These are phyloP conservation scores for Aspergillaceae sp. DNA, from an alignment of 2,329 filamentous ascomycete species.

Conservation along the genomic window DNA sequence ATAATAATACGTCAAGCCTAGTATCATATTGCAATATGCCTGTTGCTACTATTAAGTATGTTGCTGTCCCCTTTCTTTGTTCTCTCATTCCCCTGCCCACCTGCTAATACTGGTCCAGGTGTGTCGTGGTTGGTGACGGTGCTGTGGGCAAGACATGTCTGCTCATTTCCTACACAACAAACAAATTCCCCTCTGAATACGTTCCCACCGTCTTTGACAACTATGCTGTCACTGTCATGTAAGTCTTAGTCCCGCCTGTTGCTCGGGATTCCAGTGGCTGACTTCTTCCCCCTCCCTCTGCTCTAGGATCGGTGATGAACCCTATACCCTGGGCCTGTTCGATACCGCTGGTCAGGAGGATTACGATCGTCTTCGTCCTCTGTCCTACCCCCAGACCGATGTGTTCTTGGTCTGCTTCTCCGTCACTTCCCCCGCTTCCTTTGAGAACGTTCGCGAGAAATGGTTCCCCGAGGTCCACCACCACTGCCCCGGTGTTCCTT, in stretches of 20 bases:
- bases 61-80: conserved; percentile 8
- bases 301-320: conserved; percentile 92
- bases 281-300: not conserved
- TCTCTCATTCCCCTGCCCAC: conserved; percentile 5
- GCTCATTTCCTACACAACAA: conserved; percentile 98
- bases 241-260: conserved; percentile 40
- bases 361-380: conserved; percentile 91
- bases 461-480: conserved; percentile 99
- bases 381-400: conserved; percentile 97
- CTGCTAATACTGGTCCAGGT: conserved; percentile 49
- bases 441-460: conserved; percentile 98
- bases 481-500: conserved; percentile 95
- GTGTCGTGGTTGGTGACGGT: conserved; percentile 98
- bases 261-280: not conserved
- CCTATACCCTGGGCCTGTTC: conserved; percentile 92
- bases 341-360: conserved; percentile 99
- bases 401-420: conserved; percentile 99
- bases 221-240: conserved; percentile 99
- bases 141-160: conserved; percentile 98
- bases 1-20: too few relatives aligned
- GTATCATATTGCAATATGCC: conserved; percentile 39
- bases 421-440: conserved; percentile 92
- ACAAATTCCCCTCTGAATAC: conserved; percentile 99
- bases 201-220: conserved; percentile 99
- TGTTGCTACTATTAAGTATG: conserved; percentile 57